A percentile compares a stretch with the other conserved stretches of the same genome.
Evolutionary conservation across 139 green algal species (phyloP).

Genomic region (Coelastrella sp.): DNA sequence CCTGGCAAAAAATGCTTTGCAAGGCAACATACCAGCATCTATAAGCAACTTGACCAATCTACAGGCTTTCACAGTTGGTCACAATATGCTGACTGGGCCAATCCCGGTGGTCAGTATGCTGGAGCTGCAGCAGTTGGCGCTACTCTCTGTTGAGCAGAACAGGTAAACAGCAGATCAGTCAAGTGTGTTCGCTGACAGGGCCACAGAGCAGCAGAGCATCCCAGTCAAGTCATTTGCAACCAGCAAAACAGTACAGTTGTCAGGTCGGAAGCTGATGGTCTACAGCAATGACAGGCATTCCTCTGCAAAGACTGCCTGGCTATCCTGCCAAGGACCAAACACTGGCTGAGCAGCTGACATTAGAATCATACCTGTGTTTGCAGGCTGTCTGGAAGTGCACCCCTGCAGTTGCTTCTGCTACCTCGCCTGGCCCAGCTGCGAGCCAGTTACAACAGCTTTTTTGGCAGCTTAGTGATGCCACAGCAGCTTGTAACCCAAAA

Average conservation of each 20-base stretch:
- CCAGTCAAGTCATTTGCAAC: too few species aligned
- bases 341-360: too few species aligned
- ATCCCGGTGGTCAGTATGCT: conserved; percentile 11
- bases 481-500: not conserved
- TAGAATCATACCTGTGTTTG: too few species aligned
- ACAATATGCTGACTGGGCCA: conserved; percentile 39
- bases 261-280: not conserved
- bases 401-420: not conserved
- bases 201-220: too few species aligned
- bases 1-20: not conserved
- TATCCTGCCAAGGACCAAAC: too few species aligned
- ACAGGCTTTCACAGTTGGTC: not conserved
- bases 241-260: not conserved
- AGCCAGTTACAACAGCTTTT: not conserved
- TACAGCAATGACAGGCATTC: not conserved
- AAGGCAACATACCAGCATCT: not conserved
- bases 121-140: conserved; percentile 5
- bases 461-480: not conserved
- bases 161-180: not conserved
- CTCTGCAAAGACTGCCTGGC: too few species aligned
- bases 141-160: conserved; percentile 30
- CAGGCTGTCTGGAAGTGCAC: not conserved
- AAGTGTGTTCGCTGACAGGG: not conserved
- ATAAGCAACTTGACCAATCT: conserved; percentile 1
- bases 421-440: not conserved